Evolutionary conservation across 2,329 filamentous ascomycete species (phyloP).

Genomic region (Cercospora nicotianae): DNA sequence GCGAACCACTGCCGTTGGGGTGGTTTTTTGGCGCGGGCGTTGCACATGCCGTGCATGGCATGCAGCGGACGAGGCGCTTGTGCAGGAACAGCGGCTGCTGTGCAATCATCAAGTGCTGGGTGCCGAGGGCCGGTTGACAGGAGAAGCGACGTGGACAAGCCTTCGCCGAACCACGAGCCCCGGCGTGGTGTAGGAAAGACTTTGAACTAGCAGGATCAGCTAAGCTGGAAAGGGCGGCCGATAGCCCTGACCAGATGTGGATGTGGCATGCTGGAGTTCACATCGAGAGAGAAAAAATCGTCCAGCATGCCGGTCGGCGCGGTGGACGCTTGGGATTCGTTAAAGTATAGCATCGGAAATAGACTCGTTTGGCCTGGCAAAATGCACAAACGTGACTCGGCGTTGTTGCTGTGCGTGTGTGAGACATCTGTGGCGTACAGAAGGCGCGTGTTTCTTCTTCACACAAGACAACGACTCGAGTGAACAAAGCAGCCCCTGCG

Average conservation of each 20-base stretch:
- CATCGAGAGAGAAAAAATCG: neutral
- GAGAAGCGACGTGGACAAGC: neutral
- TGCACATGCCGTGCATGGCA: neutral
- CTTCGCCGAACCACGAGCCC: neutral
- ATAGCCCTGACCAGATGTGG: slow-evolving; percentile 1
- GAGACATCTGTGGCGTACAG: neutral
- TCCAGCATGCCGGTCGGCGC: neutral
- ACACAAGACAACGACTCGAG: neutral
- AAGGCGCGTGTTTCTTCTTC: slow-evolving; percentile 1
- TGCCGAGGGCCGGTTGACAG: slow-evolving; percentile 3
- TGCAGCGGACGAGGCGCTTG: neutral
- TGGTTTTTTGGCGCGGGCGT: neutral
- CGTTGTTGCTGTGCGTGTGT: neutral
- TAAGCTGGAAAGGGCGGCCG: neutral
- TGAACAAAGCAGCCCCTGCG: neutral
- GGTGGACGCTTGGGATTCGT: neutral
- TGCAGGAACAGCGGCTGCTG: slow-evolving; percentile 6
- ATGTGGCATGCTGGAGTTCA: neutral
- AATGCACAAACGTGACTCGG: slow-evolving; percentile 11
- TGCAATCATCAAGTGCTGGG: neutral
- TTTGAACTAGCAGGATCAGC: neutral
- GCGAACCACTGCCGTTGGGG: neutral
- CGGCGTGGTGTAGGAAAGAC: slow-evolving; percentile 7
- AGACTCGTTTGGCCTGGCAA: neutral
- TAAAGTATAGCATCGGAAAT: slow-evolving; percentile 2